A percentile compares a stretch with the other conserved stretches of the same genome.
Conservation (phyloP, 148 eudicot species). For the Chenopodium album region DNA sequence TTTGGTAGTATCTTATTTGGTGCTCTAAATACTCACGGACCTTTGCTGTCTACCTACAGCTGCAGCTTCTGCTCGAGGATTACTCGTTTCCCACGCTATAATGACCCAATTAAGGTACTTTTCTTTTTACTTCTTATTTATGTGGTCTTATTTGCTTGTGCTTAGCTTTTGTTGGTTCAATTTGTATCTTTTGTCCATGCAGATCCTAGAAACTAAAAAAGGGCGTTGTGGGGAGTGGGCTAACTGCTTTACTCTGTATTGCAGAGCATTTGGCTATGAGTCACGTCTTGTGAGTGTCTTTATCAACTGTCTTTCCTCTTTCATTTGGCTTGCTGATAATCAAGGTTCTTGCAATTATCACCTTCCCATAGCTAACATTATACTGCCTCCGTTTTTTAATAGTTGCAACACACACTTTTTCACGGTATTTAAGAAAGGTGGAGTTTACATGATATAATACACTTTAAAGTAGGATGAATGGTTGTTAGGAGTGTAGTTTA, state of each 20-base stretch:
- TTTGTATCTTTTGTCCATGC: slow-evolving; percentile 31
- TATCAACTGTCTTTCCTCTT: slow-evolving; percentile 8
- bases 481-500: too few relatives aligned
- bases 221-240: slow-evolving; percentile 99
- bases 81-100: slow-evolving; percentile 96
- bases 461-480: too few relatives aligned
- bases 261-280: slow-evolving; percentile 90
- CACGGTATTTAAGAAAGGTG: too few relatives aligned
- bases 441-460: too few relatives aligned
- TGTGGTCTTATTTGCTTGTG: not conserved
- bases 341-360: not conserved
- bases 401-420: too few relatives aligned
- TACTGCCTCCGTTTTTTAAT: too few relatives aligned
- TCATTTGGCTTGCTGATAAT: not conserved
- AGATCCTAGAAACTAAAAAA: slow-evolving; percentile 94
- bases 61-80: slow-evolving; percentile 63
- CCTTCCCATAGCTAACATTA: not conserved
- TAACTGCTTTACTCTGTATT: slow-evolving; percentile 92
- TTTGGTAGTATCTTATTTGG: too few relatives aligned
- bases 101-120: slow-evolving; percentile 80
- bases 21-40: not conserved
- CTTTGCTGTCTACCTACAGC: slow-evolving; percentile 42
- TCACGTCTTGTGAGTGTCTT: slow-evolving; percentile 77
- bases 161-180: slow-evolving; percentile 16
- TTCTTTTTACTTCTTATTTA: not conserved